Evolutionary conservation across 768 basidiomycete genomes (phyloP).

Genomic region (Mycena leptocephala): DNA sequence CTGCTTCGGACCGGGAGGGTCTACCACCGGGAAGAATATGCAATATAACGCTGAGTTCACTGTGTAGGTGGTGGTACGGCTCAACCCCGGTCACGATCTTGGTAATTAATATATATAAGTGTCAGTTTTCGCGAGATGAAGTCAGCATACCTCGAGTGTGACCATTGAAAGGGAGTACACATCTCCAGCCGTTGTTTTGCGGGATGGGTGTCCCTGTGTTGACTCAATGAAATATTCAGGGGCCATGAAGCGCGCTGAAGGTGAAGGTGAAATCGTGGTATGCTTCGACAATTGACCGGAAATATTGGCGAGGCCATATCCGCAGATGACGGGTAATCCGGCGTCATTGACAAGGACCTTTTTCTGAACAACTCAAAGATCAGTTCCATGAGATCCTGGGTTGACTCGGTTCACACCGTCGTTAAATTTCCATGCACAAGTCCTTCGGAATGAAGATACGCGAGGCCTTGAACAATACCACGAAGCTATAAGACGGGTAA

Average conservation of each 20-base stretch:
- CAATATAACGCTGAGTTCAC: background rate
- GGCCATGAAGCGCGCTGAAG: background rate
- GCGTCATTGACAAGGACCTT: background rate
- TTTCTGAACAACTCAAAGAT: background rate
- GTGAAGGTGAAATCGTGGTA: background rate
- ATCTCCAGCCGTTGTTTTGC: background rate
- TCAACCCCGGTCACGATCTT: background rate
- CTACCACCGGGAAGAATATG: background rate
- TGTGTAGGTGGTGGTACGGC: background rate
- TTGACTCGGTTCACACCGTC: background rate
- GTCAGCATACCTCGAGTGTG: background rate
- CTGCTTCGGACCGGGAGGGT: background rate
- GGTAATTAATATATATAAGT: no score
- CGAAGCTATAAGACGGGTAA: background rate
- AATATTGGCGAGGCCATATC: background rate
- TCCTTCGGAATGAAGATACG: slow-evolving; percentile 20
- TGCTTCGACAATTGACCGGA: background rate
- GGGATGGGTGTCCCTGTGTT: no score
- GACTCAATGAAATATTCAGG: background rate
- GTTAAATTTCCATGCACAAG: slow-evolving; percentile 24
- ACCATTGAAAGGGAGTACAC: slow-evolving; percentile 10
- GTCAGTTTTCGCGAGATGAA: background rate
- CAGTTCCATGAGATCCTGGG: no score
- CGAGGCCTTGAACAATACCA: slow-evolving; percentile 5
- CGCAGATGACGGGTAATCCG: background rate